Evolutionary conservation across 805 yeast species (phyloP), one percentile per base, ranked within the genome.

Genomic region (Wickerhamomyces strasburgensis): DNA sequence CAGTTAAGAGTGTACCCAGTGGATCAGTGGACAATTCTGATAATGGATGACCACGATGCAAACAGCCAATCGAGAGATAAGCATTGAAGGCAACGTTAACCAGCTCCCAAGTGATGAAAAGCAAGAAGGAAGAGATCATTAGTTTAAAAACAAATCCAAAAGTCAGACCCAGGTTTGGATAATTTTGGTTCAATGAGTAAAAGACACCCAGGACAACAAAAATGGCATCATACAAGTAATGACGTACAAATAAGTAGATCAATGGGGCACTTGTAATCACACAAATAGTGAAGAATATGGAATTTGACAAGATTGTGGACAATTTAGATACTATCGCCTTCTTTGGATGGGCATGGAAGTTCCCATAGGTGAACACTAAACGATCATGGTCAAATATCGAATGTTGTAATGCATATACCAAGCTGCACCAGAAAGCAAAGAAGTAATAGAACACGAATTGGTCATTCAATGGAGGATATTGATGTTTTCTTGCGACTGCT

Each of bases 1-100:
- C 90, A 3, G 79, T 67, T 10, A 83, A 55, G 27, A 84, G 59
- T 1, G 88, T 79, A 35, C 71, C 73, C 33, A 79, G 62, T 6
- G 86, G 88, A 34, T 75, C 78, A 0, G 79, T 61, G 13, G 82
- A 70, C 19, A 75, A 70, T 10, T 73, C 58, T 31, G 81, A 73
- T 7, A 84, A 66, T 14, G 85, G 75, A 39, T 73, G 74, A 14
- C 74, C 76, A 33, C 80, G 78, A 48, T 79, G 81, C 35, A 84
- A 52, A 54, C 90, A 83, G 2, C 93, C 90, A 45, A 81, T 70
- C 11, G 81, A 70, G 38, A 84, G 70, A 52, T 80, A 82, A 3
- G 82, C 81, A 49, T 77, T 67, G 52, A 72, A 83, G 1, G 78
- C 59, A 38, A 73, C 69, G 51, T 80, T 79, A 17, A 72, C 54